phyloP scores from a whole-genome alignment of 208 protist genomes.

The Crithidia brevicula region DNA sequence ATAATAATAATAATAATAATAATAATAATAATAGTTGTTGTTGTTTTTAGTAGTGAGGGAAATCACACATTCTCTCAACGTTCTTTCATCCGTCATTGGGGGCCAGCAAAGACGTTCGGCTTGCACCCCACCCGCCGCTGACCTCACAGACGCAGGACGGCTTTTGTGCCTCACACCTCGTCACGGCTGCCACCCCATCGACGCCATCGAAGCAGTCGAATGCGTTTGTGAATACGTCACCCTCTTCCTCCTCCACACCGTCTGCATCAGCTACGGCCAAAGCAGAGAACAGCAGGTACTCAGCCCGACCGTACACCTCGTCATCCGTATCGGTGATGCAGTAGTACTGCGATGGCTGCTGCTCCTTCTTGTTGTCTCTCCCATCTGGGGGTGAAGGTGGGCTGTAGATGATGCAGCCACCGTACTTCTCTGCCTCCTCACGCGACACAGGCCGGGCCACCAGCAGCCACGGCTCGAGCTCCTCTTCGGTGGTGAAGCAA shows the following conservation, averaged over 20 bases:
- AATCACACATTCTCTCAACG: too few relatives aligned
- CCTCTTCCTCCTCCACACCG: not conserved
- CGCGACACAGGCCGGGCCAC: not conserved
- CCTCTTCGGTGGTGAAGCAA: not conserved
- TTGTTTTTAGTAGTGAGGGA: too few relatives aligned
- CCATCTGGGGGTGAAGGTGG: not conserved
- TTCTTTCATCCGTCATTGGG: too few relatives aligned
- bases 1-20: not conserved
- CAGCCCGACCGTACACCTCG: not conserved
- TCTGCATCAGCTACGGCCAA: not conserved
- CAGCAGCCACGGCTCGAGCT: not conserved
- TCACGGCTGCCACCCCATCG: not conserved
- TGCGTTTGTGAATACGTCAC: not conserved
- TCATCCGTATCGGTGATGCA: not conserved
- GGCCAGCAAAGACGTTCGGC: not conserved
- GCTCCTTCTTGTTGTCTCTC: not conserved
- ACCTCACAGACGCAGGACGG: not conserved
- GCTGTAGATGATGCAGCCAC: not conserved
- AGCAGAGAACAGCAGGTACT: not conserved
- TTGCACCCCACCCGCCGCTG: not conserved
- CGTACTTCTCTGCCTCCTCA: not conserved
- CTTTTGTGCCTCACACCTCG: not conserved
- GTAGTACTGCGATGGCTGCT: not conserved
- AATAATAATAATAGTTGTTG: not conserved
- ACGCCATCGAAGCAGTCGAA: not conserved